phyloP scores from a whole-genome alignment of 1,139 yeast species.

The Candida labiduridarum region DNA sequence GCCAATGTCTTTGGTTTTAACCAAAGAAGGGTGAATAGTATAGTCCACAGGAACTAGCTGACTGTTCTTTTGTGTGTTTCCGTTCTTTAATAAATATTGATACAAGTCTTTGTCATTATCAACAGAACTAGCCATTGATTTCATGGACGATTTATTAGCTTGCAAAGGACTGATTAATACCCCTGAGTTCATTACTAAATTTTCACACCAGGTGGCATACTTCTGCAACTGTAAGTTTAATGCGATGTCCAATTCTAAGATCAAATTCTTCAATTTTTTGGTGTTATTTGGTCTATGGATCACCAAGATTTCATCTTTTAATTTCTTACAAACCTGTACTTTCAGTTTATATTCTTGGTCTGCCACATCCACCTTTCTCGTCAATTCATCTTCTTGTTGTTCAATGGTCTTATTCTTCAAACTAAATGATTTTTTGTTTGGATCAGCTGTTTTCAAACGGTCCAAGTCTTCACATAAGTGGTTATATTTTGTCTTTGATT shows the following conservation, averaged over 20 bases:
- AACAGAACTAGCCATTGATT: slow-evolving; percentile 69
- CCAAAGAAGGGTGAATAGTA: slow-evolving; percentile 72
- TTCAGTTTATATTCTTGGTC: slow-evolving; percentile 83
- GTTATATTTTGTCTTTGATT: slow-evolving; percentile 81
- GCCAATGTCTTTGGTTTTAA: slow-evolving; percentile 28
- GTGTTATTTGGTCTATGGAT: slow-evolving; percentile 79
- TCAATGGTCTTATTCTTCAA: slow-evolving; percentile 76
- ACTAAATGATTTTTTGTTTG: slow-evolving; percentile 78
- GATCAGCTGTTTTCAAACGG: slow-evolving; percentile 77
- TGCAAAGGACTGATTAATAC: slow-evolving; percentile 76
- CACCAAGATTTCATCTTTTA: slow-evolving; percentile 72
- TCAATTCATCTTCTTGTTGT: slow-evolving; percentile 91
- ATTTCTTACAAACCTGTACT: slow-evolving; percentile 70
- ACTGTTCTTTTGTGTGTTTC: slow-evolving; percentile 32
- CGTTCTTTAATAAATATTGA: slow-evolving; percentile 59
- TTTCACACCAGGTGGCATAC: slow-evolving; percentile 86
- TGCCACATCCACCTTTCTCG: slow-evolving; percentile 76
- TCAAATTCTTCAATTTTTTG: slow-evolving; percentile 71
- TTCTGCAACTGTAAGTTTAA: slow-evolving; percentile 85
- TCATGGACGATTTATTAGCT: slow-evolving; percentile 64
- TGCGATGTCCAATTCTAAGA: slow-evolving; percentile 87
- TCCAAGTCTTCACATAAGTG: slow-evolving; percentile 87
- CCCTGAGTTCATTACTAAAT: slow-evolving; percentile 80
- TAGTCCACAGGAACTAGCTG: slow-evolving; percentile 70
- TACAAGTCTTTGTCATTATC: slow-evolving; percentile 84